Evolutionary conservation across 768 basidiomycete genomes (phyloP), one percentile per base, ranked within the genome.

Genomic region (Pleurotus ostreatus): DNA sequence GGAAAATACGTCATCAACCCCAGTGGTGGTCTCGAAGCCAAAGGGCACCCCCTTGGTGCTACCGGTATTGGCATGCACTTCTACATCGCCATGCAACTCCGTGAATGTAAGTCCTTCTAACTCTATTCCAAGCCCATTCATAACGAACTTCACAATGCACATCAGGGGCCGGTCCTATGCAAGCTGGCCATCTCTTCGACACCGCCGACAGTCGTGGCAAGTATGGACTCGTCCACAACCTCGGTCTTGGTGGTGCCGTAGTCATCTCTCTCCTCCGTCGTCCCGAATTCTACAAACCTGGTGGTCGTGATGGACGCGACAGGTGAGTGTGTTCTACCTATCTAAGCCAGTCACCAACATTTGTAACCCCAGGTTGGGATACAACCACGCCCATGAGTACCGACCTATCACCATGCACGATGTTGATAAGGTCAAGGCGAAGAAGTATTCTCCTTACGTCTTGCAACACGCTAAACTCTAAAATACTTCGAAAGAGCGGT

Each of bases 21-120:
- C 0, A 89, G 86, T 49, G 92, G 92, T 22, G 92, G 92, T 0
- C 77, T 94, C 13, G 89, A 94, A 65, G 88, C 89, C n/a, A 94
- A 92, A 65, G 92, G 92, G 2, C 89, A 93, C 64, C 91, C 92
- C 2, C 78, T 92, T 16, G 89, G 90, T 39, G 89, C 90, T 1
- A 91, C 88, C 15, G 90, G 90, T 1, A 71, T 92, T 12, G 89
- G 86, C 23, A 92, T 92, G 90, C 89, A 92, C 66, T 91, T 91
- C 70, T 92, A 89, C 64, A 88, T 92, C 59, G 81, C 85, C 62
- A 90, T 89, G 87, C 89, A 91, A 77, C 70, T 91, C 49, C 79
- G 89, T 43, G 74, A 84, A 41, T 91, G 88, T 86, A 62, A 65
- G 71, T 55, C 0, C 4, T 3, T 3, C 11, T 34, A 15, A 20